Percentiles rank a stretch among this genome's conserved stretches.
These are phyloP conservation scores for Vitis hybrid DNA, from an alignment of 177 flowering plant species.

Conservation along the genomic window DNA sequence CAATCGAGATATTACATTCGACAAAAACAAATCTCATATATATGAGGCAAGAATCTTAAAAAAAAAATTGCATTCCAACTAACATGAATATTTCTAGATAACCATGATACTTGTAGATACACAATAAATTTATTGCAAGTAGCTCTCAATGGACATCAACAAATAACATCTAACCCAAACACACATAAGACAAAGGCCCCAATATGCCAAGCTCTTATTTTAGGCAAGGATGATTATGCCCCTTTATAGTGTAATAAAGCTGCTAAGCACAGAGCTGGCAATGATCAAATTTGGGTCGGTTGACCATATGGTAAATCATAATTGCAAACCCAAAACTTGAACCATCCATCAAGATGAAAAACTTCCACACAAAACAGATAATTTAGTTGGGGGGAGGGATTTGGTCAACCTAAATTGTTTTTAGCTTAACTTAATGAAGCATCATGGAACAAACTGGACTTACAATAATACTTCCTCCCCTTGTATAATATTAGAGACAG, in stretches of 20 bases:
- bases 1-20: not conserved
- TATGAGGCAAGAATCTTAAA: not conserved
- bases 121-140: not conserved
- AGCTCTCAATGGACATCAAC: not conserved
- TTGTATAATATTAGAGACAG: conserved; percentile 25
- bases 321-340: not conserved
- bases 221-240: not conserved
- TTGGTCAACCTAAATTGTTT: too few species aligned
- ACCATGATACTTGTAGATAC: not conserved
- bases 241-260: not conserved
- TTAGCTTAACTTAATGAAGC: not conserved
- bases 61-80: not conserved
- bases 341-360: not conserved
- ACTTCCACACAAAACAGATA: too few species aligned
- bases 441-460: conserved; percentile 35
- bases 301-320: not conserved
- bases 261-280: not conserved
- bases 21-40: not conserved
- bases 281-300: not conserved
- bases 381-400: too few species aligned
- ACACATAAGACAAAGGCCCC: not conserved
- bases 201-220: not conserved
- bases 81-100: not conserved
- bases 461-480: conserved; percentile 79
- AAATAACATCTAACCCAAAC: not conserved